phyloP scores from a whole-genome alignment of 495 filamentous ascomycete genomes.

The Penicillium antarcticum region DNA sequence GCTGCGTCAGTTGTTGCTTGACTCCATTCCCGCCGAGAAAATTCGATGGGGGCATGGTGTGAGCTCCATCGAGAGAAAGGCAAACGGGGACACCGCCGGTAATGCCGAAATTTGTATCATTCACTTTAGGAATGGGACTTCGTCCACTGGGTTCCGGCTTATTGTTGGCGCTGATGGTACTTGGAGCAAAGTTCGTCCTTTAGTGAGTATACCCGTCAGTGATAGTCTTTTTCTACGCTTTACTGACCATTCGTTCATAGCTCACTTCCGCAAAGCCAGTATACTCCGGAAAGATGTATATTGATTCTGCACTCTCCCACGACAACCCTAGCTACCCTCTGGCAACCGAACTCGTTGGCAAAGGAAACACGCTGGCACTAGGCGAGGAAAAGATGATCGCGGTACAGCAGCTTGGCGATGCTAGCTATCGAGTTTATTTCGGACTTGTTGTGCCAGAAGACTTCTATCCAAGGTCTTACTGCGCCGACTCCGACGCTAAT shows the following conservation, averaged over 20 bases:
- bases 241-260: not conserved
- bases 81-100: not conserved
- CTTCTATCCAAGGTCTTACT: slow-evolving; percentile 1
- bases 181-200: slow-evolving; percentile 49
- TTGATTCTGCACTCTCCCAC: slow-evolving; percentile 7
- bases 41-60: slow-evolving; percentile 36
- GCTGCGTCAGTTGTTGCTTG: slow-evolving; percentile 43
- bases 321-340: slow-evolving; percentile 3
- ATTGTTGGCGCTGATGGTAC: slow-evolving; percentile 60
- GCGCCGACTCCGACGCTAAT: not conserved
- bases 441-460: slow-evolving; percentile 7
- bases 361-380: slow-evolving; percentile 8
- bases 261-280: slow-evolving; percentile 6
- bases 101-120: not conserved
- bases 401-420: slow-evolving; percentile 5
- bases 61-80: not conserved
- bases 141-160: slow-evolving; percentile 12
- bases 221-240: not conserved
- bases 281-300: slow-evolving; percentile 19
- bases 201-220: slow-evolving; percentile 7
- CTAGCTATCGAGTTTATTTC: slow-evolving; percentile 7
- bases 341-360: slow-evolving; percentile 4
- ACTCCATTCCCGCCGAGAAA: slow-evolving; percentile 31
- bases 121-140: slow-evolving; percentile 9
- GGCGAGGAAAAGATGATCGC: slow-evolving; percentile 1